These are phyloP conservation scores for Phytopythium oedochilum DNA, from an alignment of 352 stramenopile species.

Conservation along the genomic window DNA sequence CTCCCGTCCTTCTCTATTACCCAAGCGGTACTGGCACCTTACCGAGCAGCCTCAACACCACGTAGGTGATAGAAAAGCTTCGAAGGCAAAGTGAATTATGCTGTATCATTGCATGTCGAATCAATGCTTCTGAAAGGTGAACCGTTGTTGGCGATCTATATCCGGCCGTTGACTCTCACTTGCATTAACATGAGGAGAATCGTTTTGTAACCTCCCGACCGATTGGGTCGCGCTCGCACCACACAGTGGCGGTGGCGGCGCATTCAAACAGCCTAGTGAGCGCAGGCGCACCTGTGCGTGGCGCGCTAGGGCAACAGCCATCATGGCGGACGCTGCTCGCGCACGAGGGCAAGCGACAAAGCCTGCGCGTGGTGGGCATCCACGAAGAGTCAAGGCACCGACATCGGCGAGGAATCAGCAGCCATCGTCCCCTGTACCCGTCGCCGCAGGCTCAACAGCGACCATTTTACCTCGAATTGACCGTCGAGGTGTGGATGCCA, in stretches of 20 bases:
- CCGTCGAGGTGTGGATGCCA: constrained; percentile 7
- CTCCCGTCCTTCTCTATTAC: constrained; percentile 20
- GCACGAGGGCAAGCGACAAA: constrained; percentile 12
- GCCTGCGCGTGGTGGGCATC: constrained; percentile 14
- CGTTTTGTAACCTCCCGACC: constrained; percentile 29
- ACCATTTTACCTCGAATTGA: constrained; percentile 39
- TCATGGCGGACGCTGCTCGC: constrained; percentile 29
- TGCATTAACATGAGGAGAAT: background rate
- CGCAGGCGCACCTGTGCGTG: background rate
- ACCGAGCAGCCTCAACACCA: background rate
- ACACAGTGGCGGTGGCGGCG: too few species aligned
- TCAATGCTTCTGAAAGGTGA: too few species aligned
- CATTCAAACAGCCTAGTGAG: too few species aligned
- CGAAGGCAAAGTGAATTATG: too few species aligned
- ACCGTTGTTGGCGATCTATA: background rate
- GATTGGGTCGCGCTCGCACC: background rate
- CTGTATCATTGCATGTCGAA: too few species aligned
- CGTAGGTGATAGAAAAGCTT: background rate
- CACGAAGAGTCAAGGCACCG: constrained; percentile 12
- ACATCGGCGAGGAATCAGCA: constrained; percentile 22
- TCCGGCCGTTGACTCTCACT: background rate
- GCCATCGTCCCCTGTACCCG: constrained; percentile 2
- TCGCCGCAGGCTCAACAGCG: background rate
- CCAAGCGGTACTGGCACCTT: constrained; percentile 7
- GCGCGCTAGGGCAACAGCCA: background rate